Evolutionary conservation across 805 yeast genomes (phyloP).

Genomic region (Pichia eremophila): DNA sequence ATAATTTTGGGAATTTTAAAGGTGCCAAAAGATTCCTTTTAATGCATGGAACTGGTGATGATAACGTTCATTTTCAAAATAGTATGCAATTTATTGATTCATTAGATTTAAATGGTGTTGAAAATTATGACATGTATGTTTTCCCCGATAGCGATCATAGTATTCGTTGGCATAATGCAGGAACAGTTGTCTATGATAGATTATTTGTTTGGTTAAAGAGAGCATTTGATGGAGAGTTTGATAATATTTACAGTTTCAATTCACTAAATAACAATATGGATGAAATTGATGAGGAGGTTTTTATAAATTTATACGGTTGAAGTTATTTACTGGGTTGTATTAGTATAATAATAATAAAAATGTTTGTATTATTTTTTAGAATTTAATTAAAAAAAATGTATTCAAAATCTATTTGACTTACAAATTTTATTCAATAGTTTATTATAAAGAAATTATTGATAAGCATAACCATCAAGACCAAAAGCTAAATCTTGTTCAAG

Average conservation of each 20-base stretch:
- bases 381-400: not conserved
- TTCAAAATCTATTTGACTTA: too few relatives aligned
- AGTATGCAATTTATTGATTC: conserved; percentile 68
- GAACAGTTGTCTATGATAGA: conserved; percentile 59
- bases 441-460: not conserved
- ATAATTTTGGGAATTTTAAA: conserved; percentile 47
- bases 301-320: conserved; percentile 18
- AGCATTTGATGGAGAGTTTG: conserved; percentile 48
- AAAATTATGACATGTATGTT: conserved; percentile 70
- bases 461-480: conserved; percentile 50
- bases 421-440: too few relatives aligned
- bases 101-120: conserved; percentile 62
- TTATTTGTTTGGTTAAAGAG: conserved; percentile 52
- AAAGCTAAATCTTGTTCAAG: conserved; percentile 59
- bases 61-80: conserved; percentile 93
- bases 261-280: not conserved
- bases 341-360: not conserved
- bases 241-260: conserved; percentile 7
- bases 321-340: not conserved
- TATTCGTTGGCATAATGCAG: conserved; percentile 65
- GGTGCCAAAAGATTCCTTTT: conserved; percentile 59
- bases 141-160: conserved; percentile 79
- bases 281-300: not conserved
- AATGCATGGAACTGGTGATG: conserved; percentile 97
- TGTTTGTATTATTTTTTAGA: not conserved